phyloP scores from a whole-genome alignment of 2,329 filamentous ascomycete genomes.

The Fusarium duplospermum region DNA sequence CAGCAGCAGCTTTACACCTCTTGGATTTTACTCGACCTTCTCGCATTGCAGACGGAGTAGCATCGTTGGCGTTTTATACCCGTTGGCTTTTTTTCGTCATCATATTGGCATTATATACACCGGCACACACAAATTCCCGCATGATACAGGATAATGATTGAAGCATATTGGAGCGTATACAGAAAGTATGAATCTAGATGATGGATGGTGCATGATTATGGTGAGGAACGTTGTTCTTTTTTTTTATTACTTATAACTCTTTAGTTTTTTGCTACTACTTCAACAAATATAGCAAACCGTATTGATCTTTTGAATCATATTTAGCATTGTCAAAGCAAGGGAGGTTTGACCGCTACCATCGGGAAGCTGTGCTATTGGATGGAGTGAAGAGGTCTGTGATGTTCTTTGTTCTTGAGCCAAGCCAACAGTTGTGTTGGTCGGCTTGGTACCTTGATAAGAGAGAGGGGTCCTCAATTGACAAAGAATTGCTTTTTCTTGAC shows the following conservation, averaged over 20 bases:
- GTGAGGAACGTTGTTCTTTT: slow-evolving; percentile 25
- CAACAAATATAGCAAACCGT: slow-evolving; percentile 23
- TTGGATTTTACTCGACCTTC: slow-evolving; percentile 11
- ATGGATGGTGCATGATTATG: slow-evolving; percentile 33
- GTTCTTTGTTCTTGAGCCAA: slow-evolving; percentile 29
- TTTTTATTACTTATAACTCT: neutral
- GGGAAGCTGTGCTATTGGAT: neutral
- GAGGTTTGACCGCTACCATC: slow-evolving; percentile 15
- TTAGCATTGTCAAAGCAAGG: slow-evolving; percentile 20
- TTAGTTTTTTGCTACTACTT: slow-evolving; percentile 12
- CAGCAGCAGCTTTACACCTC: slow-evolving; percentile 1
- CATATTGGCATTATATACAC: slow-evolving; percentile 35
- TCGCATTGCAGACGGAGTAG: slow-evolving; percentile 42
- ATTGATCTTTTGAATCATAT: slow-evolving; percentile 7
- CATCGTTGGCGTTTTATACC: slow-evolving; percentile 54
- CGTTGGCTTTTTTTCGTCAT: slow-evolving; percentile 40
- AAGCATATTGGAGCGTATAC: slow-evolving; percentile 33
- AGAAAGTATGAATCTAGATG: slow-evolving; percentile 39
- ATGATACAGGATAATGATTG: slow-evolving; percentile 45
- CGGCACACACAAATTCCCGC: slow-evolving; percentile 26
- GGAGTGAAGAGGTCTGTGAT: slow-evolving; percentile 15
- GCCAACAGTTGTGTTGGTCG: neutral
- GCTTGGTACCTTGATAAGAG: neutral
- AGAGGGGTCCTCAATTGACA: neutral
- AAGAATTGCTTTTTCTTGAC: neutral